Conservation (phyloP, 202 grass and related monocot genomes). For the Carex arenaria region DNA sequence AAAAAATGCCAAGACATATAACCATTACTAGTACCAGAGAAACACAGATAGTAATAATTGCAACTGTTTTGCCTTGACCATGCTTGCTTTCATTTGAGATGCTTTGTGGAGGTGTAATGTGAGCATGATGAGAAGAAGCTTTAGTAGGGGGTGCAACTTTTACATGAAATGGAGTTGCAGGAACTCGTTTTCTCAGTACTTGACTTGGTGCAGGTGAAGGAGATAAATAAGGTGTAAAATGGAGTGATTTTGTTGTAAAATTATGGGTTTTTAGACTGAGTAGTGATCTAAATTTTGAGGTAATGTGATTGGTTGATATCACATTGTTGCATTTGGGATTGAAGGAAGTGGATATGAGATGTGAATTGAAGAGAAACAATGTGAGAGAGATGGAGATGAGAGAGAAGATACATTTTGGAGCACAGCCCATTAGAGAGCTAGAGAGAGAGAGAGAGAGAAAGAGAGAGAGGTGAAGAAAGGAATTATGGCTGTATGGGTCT, state of each 20-base stretch:
- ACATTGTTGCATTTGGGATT: neutral
- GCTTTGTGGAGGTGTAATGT: slow-evolving; percentile 17
- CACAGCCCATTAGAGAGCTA: slow-evolving; percentile 39
- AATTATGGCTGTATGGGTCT: neutral
- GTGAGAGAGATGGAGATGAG: slow-evolving; percentile 34
- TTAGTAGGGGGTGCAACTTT: neutral
- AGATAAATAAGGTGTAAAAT: neutral
- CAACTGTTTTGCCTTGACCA: slow-evolving; percentile 18
- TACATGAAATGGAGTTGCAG: neutral
- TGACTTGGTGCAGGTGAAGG: slow-evolving; percentile 39
- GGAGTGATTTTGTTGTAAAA: slow-evolving; percentile 13
- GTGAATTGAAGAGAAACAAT: slow-evolving; percentile 31
- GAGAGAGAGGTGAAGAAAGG: neutral
- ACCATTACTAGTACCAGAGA: slow-evolving; percentile 25
- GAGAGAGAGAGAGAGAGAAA: slow-evolving; percentile 24
- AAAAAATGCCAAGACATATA: slow-evolving; percentile 25
- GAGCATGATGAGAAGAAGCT: slow-evolving; percentile 27
- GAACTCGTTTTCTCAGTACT: slow-evolving; percentile 7
- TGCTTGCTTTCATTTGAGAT: slow-evolving; percentile 2
- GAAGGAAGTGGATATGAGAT: slow-evolving; percentile 18
- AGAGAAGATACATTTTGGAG: slow-evolving; percentile 26
- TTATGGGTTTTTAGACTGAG: slow-evolving; percentile 17
- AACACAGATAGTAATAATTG: slow-evolving; percentile 33
- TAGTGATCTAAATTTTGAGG: slow-evolving; percentile 27
- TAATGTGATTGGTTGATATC: neutral